Percentiles rank a stretch among this genome's conserved stretches.
Evolutionary conservation across 495 filamentous ascomycete species (phyloP).

Genomic region (Podospora didyma): DNA sequence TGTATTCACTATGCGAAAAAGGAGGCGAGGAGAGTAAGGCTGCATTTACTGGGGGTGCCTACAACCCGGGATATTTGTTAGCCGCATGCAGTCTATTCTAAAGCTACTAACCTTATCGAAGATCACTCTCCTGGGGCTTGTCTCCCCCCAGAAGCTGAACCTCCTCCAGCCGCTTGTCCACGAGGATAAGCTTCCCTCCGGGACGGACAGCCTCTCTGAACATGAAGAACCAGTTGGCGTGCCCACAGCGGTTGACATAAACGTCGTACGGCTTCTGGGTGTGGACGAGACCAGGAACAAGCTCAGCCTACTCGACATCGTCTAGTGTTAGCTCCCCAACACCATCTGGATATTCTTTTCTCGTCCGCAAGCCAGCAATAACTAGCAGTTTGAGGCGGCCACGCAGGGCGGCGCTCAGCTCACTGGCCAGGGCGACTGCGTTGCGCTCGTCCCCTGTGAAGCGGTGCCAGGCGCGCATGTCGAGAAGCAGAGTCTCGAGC

Average conservation of each 20-base stretch:
- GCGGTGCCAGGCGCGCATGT: conserved; percentile 8
- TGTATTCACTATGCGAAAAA: no score
- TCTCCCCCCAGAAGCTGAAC: no score
- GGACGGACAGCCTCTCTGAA: conserved; percentile 15
- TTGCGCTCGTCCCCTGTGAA: neutral
- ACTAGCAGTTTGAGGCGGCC: conserved; percentile 9
- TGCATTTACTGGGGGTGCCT: no score
- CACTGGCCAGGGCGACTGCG: neutral
- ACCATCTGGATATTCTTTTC: neutral
- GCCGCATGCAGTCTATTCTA: no score
- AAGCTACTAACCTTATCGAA: no score
- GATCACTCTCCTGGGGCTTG: no score
- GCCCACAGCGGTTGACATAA: neutral
- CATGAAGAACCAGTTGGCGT: conserved; percentile 9
- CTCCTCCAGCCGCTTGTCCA: conserved; percentile 7
- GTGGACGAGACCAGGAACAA: neutral
- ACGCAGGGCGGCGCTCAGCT: conserved; percentile 5
- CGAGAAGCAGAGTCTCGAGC: conserved; percentile 18
- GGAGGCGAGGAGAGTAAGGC: no score
- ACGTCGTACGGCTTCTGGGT: neutral
- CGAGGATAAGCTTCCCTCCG: conserved; percentile 16
- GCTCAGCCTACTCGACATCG: conserved; percentile 8
- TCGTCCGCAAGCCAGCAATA: conserved; percentile 17
- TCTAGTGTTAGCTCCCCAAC: neutral
- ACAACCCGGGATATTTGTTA: no score